These are phyloP conservation scores for Arthrobotrys iridis DNA, from an alignment of 2,329 filamentous ascomycete genomes.

Conservation along the genomic window DNA sequence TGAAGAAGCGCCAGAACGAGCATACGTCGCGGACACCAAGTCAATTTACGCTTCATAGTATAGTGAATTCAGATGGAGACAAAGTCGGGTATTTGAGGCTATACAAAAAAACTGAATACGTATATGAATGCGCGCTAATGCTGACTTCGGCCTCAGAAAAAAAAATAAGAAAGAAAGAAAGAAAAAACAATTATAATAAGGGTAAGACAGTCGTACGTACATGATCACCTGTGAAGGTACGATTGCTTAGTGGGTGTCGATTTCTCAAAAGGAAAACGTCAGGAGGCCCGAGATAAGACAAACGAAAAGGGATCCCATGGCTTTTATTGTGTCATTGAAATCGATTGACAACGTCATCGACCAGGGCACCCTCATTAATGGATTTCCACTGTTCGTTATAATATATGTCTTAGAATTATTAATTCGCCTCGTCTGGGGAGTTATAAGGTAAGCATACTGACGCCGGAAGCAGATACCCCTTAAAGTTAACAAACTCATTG, in stretches of 20 bases:
- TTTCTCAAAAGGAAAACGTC: not conserved
- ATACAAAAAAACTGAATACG: no score
- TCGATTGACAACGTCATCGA: conserved; percentile 4
- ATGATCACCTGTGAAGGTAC: no score
- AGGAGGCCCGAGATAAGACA: conserved; percentile 14
- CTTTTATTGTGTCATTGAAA: conserved; percentile 11
- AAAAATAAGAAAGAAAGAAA: no score
- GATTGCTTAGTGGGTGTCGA: no score
- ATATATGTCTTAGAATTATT: conserved; percentile 11
- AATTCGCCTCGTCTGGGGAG: conserved; percentile 5
- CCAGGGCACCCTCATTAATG: not conserved
- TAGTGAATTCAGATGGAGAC: not conserved
- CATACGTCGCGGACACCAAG: not conserved
- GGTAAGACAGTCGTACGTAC: conserved; percentile 20
- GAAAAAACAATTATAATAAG: no score
- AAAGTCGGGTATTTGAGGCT: no score
- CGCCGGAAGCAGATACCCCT: not conserved
- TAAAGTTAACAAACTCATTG: not conserved
- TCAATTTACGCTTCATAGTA: not conserved
- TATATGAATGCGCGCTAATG: no score
- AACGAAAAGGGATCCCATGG: conserved; percentile 10
- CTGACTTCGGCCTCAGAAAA: no score
- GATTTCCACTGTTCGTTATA: not conserved
- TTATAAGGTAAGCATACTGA: not conserved
- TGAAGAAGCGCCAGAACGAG: conserved; percentile 1